Base-by-base conservation (phyloP, 345 rosid genomes). In the Hevea brasiliensis region DNA sequence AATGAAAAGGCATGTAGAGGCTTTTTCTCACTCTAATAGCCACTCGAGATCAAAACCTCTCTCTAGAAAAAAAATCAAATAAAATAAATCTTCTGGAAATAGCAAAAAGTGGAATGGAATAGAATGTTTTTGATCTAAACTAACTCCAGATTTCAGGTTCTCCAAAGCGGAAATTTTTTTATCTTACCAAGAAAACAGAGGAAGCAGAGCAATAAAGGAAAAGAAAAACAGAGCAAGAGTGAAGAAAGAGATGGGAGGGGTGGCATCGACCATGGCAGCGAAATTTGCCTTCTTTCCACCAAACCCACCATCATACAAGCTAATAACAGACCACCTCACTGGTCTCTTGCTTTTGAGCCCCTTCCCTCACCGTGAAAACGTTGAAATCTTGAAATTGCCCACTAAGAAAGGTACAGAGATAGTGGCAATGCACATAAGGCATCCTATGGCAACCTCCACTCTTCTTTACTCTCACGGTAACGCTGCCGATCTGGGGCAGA, bases 251-350 rank as follows among this genome's bases (percentile, higher is more conserved):
- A 89, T 94, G 97, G 97, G 97, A 40, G 97, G 97, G 74, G 95
- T 94, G 65, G 88, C 97, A 26, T 94, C 98, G 40, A 90, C 98
- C n/a, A 92, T 94, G 97, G 97, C 98, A 29, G 97, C 97, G 13
- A 94, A 92, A 75, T 87, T 94, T 65, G 98, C 98, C 12, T 94
- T 94, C 79, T 94, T 92, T 69, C 95, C 97, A 1, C 98, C 97
- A 51, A 94, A 80, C 90, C 98, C 97, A 40, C 91, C 97, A 3
- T 86, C 98, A 15, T 94, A 94, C 85, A 90, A 84, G 86, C 74
- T 92, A 4, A 48, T 81, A 58, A 85, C 81, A 32, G 93, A 89
- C 65, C 82, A 76, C 23, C 48, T 84, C 61, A 88, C 95, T 14
- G 90, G 92, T 66, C 85, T 94, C 29, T 72, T 86, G 70, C 89